Evolutionary conservation across 768 basidiomycete species (phyloP), one percentile per base, ranked within the genome.

Genomic region (Boletus sp.): DNA sequence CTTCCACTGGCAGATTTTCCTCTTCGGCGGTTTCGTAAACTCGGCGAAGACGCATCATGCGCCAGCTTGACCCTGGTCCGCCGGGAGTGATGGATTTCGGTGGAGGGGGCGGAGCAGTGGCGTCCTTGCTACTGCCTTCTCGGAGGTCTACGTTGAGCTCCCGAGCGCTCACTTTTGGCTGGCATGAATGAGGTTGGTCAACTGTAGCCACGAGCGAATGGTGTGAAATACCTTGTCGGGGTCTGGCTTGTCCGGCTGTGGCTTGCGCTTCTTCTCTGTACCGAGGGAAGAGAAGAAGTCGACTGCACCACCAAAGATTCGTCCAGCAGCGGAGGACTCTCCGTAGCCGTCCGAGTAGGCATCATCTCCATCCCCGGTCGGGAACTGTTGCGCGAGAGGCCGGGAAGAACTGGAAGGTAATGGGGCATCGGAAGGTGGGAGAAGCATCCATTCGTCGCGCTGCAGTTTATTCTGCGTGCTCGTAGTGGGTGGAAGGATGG

Each of bases 221-320:
- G 32, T 37, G 39, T 32, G 41, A 28, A 18, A 65, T 64, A 90
- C 90, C 77, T 90, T 86, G 66, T 91, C 87, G 3, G 85, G 85
- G 71, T 90, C 81, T 3, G 83, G 83, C 59, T 76, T 78, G 30
- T 85, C 82, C 11, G 79, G 77, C 40, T 72, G 77, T 8, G 83
- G 78, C 52, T 85, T 83, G 67, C 86, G 86, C 72, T 83, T 86
- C 75, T 80, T 83, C 67, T 91, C 92, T 6, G 83, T 90, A 4
- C 96, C 96, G 44, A 99, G 76, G 58, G 77, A 83, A 1, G 90
- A 87, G 77, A 98, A 98, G 75, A 97, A 95, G 72, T 98, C 96
- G 28, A 89, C 81, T 3, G 80, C 81, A 40, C 83, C 86, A 4
- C 74, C 77, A 44, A 78, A 67, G 5, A 77, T 83, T 10, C 86